Evolutionary conservation across 2,329 filamentous ascomycete genomes (phyloP).

Genomic region (Alternaria gaisen): DNA sequence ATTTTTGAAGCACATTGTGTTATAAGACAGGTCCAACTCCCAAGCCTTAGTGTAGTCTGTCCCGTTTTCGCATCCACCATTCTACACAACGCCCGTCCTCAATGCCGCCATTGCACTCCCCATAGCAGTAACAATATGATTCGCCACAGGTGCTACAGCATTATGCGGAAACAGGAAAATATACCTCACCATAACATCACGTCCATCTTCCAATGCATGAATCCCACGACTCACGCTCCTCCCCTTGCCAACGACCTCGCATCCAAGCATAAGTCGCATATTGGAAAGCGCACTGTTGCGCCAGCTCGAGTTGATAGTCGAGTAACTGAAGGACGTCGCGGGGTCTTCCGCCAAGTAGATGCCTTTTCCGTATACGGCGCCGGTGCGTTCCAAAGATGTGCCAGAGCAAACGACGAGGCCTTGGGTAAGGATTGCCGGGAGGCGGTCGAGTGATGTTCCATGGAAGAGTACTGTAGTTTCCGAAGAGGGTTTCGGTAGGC

Average conservation of each 20-base stretch:
- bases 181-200: slow-evolving; percentile 47
- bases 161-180: slow-evolving; percentile 35
- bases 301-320: slow-evolving; percentile 34
- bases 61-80: not conserved
- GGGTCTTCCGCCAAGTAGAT: slow-evolving; percentile 47
- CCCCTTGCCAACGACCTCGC: slow-evolving; percentile 39
- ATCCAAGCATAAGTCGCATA: slow-evolving; percentile 42
- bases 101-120: slow-evolving; percentile 31
- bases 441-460: slow-evolving; percentile 44
- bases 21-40: not conserved
- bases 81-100: slow-evolving; percentile 24
- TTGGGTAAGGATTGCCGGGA: slow-evolving; percentile 43
- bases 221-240: slow-evolving; percentile 28
- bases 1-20: not conserved
- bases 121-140: slow-evolving; percentile 32
- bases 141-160: slow-evolving; percentile 31
- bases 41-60: not conserved
- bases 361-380: slow-evolving; percentile 43
- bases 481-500: slow-evolving; percentile 13
- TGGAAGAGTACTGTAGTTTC: slow-evolving; percentile 43
- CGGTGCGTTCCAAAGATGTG: slow-evolving; percentile 42
- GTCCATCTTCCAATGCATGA: slow-evolving; percentile 39
- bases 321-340: slow-evolving; percentile 34
- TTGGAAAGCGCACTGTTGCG: slow-evolving; percentile 35
- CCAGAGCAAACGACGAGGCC: slow-evolving; percentile 39